Base-by-base conservation (phyloP, 805 yeast genomes). In the Sugiyamaella boreocaroliniensis region DNA sequence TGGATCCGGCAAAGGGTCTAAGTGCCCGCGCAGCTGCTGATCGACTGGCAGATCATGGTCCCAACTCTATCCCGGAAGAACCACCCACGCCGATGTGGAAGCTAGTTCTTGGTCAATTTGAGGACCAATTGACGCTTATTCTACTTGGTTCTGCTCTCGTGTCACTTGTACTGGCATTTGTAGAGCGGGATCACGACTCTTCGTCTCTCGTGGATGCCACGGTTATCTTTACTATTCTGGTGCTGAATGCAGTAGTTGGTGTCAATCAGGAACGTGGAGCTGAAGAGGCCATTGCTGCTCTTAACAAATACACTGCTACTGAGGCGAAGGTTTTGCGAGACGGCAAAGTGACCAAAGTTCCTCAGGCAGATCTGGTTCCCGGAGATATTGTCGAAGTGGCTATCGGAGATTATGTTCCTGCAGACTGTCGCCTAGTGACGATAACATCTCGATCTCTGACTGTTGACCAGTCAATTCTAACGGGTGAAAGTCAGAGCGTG, bases 251-350 rank as follows among this genome's bases (percentile, higher is more conserved):
- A 8, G 80, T 90, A 1, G 98, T 92, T 37, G 99, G 99, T 0
- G 92, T 92, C 69, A 88, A 92, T 37, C 99, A 92, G 70, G 99
- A 92, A 68, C 87, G 87, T 64, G 78, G 97, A 62, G 87, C 96
- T 2, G 99, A 92, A 65, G 86, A 92, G 72, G 87, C 96, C 4
- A 73, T 92, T 55, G 93, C 89, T 66, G 97, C 97, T 0, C 77
- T 92, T 54, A 89, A 86, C 65, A 85, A 86, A 64, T 77, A 92
- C 60, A 96, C 90, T 5, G 97, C 97, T 1, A 95, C 92, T 18
- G 89, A 85, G 67, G 93, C 97, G 41, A 90, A 89, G 66, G 78
- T 92, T 46, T 83, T 92, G 12, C 78, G 99, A 68, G 81, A 80
- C 64, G 90, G 92, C 10, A 77, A 80, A 53, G 80, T 87, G 8